Conservation (phyloP, 2,329 filamentous ascomycete genomes). For the Chaetoscypha palmicola region DNA sequence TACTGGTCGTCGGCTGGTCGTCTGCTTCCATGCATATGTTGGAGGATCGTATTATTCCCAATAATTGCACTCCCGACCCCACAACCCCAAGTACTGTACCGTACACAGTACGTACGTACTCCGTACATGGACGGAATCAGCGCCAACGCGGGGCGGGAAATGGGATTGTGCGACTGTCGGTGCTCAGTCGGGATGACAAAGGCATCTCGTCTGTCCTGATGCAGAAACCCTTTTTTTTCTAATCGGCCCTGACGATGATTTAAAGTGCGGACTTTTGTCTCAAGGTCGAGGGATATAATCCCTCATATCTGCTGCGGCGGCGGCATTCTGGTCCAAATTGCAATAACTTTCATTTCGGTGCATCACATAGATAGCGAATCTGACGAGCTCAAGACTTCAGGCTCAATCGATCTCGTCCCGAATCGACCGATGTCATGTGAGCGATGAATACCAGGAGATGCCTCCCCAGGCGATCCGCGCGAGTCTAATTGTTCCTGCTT, state of each 20-base stretch:
- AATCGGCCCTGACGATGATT: slow-evolving; percentile 2
- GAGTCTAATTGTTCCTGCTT: not conserved
- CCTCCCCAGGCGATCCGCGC: not conserved
- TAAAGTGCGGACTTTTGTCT: not conserved
- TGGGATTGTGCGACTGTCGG: not conserved
- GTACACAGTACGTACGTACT: not conserved
- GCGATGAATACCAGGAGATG: not conserved
- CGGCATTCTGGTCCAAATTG: slow-evolving; percentile 15
- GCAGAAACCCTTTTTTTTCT: slow-evolving; percentile 1
- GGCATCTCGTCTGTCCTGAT: slow-evolving; percentile 8
- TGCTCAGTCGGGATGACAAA: slow-evolving; percentile 3
- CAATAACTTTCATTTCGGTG: slow-evolving; percentile 13
- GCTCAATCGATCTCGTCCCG: slow-evolving; percentile 16
- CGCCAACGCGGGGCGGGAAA: not conserved
- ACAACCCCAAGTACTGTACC: not conserved
- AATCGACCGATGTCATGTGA: slow-evolving; percentile 18
- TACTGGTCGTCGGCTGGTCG: too few species aligned
- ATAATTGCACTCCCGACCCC: not conserved
- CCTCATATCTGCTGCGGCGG: slow-evolving; percentile 1
- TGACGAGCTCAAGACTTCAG: slow-evolving; percentile 11
- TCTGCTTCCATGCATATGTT: not conserved
- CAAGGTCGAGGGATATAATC: slow-evolving; percentile 2
- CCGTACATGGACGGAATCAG: not conserved
- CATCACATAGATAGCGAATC: slow-evolving; percentile 10
- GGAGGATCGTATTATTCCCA: not conserved